Base-by-base conservation (phyloP, 1,284 basidiomycete species). In the Apiotrichum montevideense region DNA sequence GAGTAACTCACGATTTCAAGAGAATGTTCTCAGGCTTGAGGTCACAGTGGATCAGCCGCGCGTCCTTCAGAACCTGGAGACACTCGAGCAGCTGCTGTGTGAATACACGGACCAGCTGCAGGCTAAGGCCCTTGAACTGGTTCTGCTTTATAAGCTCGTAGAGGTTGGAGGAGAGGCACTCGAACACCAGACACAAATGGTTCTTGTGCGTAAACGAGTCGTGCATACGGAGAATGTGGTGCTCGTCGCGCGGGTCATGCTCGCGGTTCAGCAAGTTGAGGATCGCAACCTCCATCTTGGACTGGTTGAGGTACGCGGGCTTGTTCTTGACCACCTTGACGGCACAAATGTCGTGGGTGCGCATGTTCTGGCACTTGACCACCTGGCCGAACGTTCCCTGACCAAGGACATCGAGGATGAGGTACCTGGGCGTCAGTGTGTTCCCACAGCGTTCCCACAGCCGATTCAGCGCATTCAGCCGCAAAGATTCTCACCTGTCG, bases 91-190 rank as follows among this genome's bases (percentile, higher is more conserved):
- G 79, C 75, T 98, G 95, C 1, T 90, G 87, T 55, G 95, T 98
- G 71, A 99, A 99, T 40, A 98, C 95, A 70, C 97, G 92, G 67
- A 98, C 95, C 48, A 98, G 85, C 72, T 95, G 91, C 4, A 92
- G 95, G 77, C 88, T 93, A 52, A 98, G 80, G 3, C 95, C 96
- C 76, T 96, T 90, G 83, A 98, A 99, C 73, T 95, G 92, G 77
- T 98, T 98, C 79, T 98, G 96, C 81, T 98, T 98, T 85, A 99
- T 98, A 67, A 99, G 84, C 78, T 99, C 95, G 80, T 98, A 98
- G 59, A 98, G 81, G 73, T 99, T 99, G 43, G 92, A 96, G 15
- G 92, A 96, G 7, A 99, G 83, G 56, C 98, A 83, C 78, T 99
- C 95, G 73, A 98, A 97, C 48, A 98, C 95, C 62, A 98, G 86